phyloP scores from a whole-genome alignment of 495 filamentous ascomycete species.

The Penicillium herquei region DNA sequence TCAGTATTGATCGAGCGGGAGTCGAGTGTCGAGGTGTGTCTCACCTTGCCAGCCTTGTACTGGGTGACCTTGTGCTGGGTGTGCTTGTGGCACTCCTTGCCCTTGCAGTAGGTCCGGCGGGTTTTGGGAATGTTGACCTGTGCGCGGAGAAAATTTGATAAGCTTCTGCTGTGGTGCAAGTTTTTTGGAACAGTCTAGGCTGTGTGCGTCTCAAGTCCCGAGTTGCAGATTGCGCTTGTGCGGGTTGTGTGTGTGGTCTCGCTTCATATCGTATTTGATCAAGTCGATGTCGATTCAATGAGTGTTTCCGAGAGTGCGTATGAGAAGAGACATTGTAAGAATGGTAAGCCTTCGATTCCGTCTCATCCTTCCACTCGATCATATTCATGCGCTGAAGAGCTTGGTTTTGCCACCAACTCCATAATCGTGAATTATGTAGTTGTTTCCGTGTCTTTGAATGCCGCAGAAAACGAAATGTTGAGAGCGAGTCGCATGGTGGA shows the following conservation, averaged over 20 bases:
- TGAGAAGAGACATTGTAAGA: neutral
- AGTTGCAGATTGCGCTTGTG: constrained; percentile 11
- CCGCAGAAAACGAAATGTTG: neutral
- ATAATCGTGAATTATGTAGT: neutral
- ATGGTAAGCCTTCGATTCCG: neutral
- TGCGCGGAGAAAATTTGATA: constrained; percentile 27
- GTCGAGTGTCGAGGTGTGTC: constrained; percentile 12
- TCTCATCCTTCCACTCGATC: neutral
- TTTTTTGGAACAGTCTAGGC: neutral
- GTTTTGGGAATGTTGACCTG: constrained; percentile 91
- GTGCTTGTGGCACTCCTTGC: constrained; percentile 93
- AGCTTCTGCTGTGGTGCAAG: constrained; percentile 10
- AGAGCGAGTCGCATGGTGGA: neutral
- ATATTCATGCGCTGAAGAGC: neutral
- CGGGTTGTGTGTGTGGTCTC: neutral
- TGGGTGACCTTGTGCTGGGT: constrained; percentile 92
- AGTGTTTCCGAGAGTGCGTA: neutral
- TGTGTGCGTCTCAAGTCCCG: constrained; percentile 9
- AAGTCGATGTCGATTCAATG: neutral
- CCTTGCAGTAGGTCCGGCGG: constrained; percentile 92
- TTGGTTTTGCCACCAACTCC: neutral
- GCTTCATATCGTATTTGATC: neutral
- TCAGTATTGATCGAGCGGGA: constrained; percentile 23
- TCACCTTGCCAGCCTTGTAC: constrained; percentile 93
- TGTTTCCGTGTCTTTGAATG: neutral